Base-by-base conservation (phyloP, 2,329 filamentous ascomycete species). In the Colletotrichum eleusines region DNA sequence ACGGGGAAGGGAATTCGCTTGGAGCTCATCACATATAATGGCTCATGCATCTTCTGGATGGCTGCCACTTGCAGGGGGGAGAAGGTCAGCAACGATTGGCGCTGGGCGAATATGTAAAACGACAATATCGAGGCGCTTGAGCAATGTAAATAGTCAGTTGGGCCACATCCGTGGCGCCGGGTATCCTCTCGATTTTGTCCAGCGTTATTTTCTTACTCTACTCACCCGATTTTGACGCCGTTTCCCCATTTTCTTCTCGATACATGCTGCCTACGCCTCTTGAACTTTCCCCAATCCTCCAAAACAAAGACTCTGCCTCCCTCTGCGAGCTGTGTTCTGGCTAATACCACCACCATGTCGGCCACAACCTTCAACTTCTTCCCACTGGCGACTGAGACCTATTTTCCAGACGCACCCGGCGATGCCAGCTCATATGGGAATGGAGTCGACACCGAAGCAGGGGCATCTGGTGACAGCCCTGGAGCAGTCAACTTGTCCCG, bases 401-500 rank as follows among this genome's bases (percentile, higher is more conserved):
- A 81, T 4, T 79, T 78, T 67, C 77, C 79, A 11, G 80, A 78
- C 48, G 74, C 77, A 58, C 76, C 77, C 38, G 77, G 79, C 33
- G 77, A 79, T 53, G 76, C 78, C 40, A 76, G 80, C 33, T 80
- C 80, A 33, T 81, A 81, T 20, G 78, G 77, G 33, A 74, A 76
- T 38, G 78, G 78, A 23, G 80, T 84, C 64, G 86, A 88, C 71
- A 84, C 82, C 72, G 87, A 87, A 42, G 87, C 85, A 20, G 93
- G 93, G 31, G 92, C 92, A 20, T 87, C 88, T 46, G 92, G 93
- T 23, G 80, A 85, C 20, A 88, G 86, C 72, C 84, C 85, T 28
- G 87, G 88, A 7, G 88, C 86, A 20, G 86, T 92, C 74, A 84
- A 84, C 46, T 81, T 96, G 28, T 93, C 91, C 2, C 89, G 85